Base-by-base conservation (phyloP, 208 protist species). In the Wallacemonas sp. region DNA sequence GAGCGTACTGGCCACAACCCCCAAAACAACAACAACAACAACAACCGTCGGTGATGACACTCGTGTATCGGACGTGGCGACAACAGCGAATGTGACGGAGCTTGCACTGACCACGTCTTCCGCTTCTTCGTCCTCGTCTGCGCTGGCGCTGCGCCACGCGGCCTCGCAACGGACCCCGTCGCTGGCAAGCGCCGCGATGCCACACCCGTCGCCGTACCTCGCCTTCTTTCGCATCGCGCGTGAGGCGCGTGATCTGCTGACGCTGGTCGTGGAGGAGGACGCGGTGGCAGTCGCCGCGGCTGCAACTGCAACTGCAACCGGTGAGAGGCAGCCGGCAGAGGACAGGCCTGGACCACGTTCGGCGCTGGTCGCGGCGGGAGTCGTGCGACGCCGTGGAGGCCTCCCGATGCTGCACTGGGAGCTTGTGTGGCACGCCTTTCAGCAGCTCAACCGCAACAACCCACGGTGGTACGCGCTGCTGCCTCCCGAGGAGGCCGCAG, bases 381-480 rank as follows among this genome's bases (percentile, higher is more conserved):
- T 47, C 27, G 26, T 21, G 36, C 56, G 16, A 17, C 68, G 30
- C 17, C 64, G 39, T 43, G 44, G 30, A 29, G 61, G 72, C 11
- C 68, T 91, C 26, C 89, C 86, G 17, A 83, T 95, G 85, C 66
- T 93, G 44, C 90, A 96, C 65, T 96, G 90, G 87, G 76, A 83
- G 57, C 47, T 93, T n/a, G 80, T 80, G 5, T 96, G 87, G 87
- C 64, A 66, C 33, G 70, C 70, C 49, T 93, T 96, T 52, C 87
- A 93, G 55, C 72, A 67, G 30, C 74, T 96, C 1, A 96, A 96
- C 61, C 72, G 81, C 54, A 73, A 87, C 29, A 89, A 88, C 62
- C 76, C 78, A 17, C 36, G 6, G 23, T 96, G 90, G 90, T 74
- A 77, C 60, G 68, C 69, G 14, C 61, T 77, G 49, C 61, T 85